Percentiles rank a stretch among this genome's conserved stretches.
Evolutionary conservation across 768 basidiomycete genomes (phyloP).

Genomic region (Boletellus emodensis): DNA sequence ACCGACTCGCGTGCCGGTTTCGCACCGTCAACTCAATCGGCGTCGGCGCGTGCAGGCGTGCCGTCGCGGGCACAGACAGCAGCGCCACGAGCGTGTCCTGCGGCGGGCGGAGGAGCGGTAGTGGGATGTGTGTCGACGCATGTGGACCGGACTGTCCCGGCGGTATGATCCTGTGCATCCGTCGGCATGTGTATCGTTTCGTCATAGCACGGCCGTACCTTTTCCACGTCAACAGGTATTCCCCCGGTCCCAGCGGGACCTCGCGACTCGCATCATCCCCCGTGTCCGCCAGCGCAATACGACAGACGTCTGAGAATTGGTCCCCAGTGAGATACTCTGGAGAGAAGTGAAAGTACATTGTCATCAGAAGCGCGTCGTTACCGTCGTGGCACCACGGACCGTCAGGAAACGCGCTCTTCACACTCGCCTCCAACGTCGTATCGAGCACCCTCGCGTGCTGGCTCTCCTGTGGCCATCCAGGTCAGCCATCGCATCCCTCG

Average conservation of each 20-base stretch:
- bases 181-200: background rate
- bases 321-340: slow-evolving; percentile 66
- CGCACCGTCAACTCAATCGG: slow-evolving; percentile 56
- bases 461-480: slow-evolving; percentile 34
- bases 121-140: slow-evolving; percentile 46
- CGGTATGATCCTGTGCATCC: slow-evolving; percentile 39
- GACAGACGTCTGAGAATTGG: slow-evolving; percentile 54
- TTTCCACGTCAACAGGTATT: slow-evolving; percentile 61
- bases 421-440: slow-evolving; percentile 46
- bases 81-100: slow-evolving; percentile 62
- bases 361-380: slow-evolving; percentile 1
- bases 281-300: slow-evolving; percentile 42
- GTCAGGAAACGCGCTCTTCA: slow-evolving; percentile 44
- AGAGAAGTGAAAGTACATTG: background rate
- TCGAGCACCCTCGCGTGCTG: slow-evolving; percentile 45
- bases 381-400: slow-evolving; percentile 30
- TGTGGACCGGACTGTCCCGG: slow-evolving; percentile 42
- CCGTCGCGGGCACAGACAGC: slow-evolving; percentile 57
- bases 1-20: slow-evolving; percentile 58
- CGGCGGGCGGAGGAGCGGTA: slow-evolving; percentile 64
- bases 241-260: slow-evolving; percentile 48
- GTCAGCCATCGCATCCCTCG: background rate
- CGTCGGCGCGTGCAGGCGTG: slow-evolving; percentile 59
- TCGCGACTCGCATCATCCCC: slow-evolving; percentile 32
- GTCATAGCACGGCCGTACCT: slow-evolving; percentile 38